Evolutionary conservation across 1,284 basidiomycete species (phyloP).

Genomic region (Irpex lacteus): DNA sequence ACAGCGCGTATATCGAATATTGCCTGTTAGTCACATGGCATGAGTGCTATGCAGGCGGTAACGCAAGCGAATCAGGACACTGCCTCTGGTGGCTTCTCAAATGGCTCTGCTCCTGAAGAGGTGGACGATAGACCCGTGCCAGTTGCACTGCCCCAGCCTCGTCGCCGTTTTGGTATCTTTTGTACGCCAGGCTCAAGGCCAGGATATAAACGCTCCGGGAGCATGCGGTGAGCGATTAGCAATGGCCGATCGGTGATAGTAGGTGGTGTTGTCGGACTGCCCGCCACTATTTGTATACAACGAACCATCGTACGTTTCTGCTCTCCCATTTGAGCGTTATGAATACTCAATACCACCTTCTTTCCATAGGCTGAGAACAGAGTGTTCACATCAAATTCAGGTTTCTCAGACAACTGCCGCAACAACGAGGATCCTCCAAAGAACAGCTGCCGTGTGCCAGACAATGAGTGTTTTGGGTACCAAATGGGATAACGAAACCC

Average conservation of each 20-base stretch:
- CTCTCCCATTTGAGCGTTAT: neutral
- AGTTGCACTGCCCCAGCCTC: constrained; percentile 3
- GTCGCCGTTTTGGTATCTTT: constrained; percentile 15
- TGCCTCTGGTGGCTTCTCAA: neutral
- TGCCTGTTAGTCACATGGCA: neutral
- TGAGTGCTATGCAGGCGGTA: neutral
- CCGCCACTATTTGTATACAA: neutral
- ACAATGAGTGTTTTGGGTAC: no score
- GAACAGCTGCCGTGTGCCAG: no score
- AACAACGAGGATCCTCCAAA: no score
- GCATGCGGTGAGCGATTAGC: constrained; percentile 2
- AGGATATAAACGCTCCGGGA: constrained; percentile 1
- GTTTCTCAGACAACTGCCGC: no score
- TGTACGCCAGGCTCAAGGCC: constrained; percentile 9
- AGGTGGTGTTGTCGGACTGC: neutral
- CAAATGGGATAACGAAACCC: no score
- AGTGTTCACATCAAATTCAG: neutral
- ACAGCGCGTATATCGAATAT: neutral
- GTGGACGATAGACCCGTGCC: constrained; percentile 5
- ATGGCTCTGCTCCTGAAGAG: neutral
- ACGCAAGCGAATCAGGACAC: neutral
- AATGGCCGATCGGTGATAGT: neutral
- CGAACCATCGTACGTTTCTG: neutral
- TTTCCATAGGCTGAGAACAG: neutral
- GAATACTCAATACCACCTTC: neutral